Evolutionary conservation across 1,284 basidiomycete species (phyloP), one percentile per base, ranked within the genome.

Genomic region (Vanrija humicola): DNA sequence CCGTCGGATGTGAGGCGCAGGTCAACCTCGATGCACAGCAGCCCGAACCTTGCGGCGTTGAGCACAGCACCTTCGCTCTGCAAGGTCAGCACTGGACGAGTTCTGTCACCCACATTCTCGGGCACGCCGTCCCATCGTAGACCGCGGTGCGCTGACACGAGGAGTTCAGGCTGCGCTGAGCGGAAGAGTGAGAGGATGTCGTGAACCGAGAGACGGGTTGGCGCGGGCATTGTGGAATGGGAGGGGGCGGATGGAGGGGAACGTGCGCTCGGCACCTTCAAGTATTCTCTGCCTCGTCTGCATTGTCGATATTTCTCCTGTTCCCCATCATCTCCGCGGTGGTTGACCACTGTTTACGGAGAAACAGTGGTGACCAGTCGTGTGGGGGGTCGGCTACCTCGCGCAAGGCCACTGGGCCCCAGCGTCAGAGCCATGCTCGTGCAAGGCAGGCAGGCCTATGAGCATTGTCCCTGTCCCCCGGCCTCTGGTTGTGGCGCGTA

Each of bases 41-140:
- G 14, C 3, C 48, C 48, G 6, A 29, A 16, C 3, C 28, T 12
- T 7, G 42, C 48, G 6, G 48, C 48, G 9, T 25, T 19, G 38
- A 29, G 39, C 23, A 50, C 19, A 8, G 39, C 42, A 6, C n/a
- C 48, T 15, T 6, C 12, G 42, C 48, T 50, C 48, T 50, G 42
- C 18, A 3, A 23, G 5, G 48, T 43, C 18, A 43, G 28, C 14
- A 5, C 28, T 2, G 40, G n/a, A 29, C 7, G 23, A n/a, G n/a
- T n/a, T n/a, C n/a, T n/a, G n/a, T 5, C 12, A 38, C 48, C 3
- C 16, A 50, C 48, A 21, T 50, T 50, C 26, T 50, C 48, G 5
- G 48, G 21, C n/a, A 43, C 42, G 14, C 48, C 48, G 48, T 50
- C 28, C 48, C 48, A 50, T 18, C 48, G 48, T 18, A 50, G 42